Evolutionary conservation across 345 rosid genomes (phyloP).

Genomic region (Nasturtium officinale): DNA sequence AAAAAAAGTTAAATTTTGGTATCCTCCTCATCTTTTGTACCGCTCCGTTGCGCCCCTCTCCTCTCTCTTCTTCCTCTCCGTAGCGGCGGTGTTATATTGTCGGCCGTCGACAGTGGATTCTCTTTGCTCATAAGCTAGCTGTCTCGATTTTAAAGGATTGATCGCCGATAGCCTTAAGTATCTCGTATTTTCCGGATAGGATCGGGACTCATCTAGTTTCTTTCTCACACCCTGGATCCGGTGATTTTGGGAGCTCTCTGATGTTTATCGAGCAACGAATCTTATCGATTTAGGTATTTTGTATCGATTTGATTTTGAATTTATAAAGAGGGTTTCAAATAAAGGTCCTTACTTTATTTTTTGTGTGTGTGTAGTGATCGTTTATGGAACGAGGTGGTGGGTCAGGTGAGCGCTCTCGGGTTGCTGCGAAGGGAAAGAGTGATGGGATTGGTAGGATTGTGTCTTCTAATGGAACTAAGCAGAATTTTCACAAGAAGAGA

Average conservation of each 20-base stretch:
- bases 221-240: constrained; percentile 59
- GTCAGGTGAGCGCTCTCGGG: constrained; percentile 69
- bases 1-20: constrained; percentile 22
- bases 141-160: constrained; percentile 5
- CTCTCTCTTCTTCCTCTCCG: constrained; percentile 27
- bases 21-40: constrained; percentile 38
- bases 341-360: constrained; percentile 46
- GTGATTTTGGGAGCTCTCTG: constrained; percentile 30
- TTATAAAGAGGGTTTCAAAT: constrained; percentile 41
- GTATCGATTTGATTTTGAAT: constrained; percentile 10
- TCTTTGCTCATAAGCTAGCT: constrained; percentile 15
- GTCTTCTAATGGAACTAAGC: constrained; percentile 47
- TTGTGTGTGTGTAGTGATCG: constrained; percentile 30
- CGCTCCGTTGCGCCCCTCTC: constrained; percentile 35
- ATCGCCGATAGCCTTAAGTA: background rate
- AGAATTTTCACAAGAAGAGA: constrained; percentile 63
- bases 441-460: constrained; percentile 52
- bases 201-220: constrained; percentile 3
- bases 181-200: constrained; percentile 15
- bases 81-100: constrained; percentile 56
- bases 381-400: constrained; percentile 77
- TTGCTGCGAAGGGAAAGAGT: constrained; percentile 62
- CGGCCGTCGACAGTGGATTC: constrained; percentile 35
- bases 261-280: constrained; percentile 31
- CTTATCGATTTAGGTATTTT: constrained; percentile 28